Evolutionary conservation across 2,329 filamentous ascomycete species (phyloP), one percentile per base, ranked within the genome.

Genomic region (Leptographium flavum): DNA sequence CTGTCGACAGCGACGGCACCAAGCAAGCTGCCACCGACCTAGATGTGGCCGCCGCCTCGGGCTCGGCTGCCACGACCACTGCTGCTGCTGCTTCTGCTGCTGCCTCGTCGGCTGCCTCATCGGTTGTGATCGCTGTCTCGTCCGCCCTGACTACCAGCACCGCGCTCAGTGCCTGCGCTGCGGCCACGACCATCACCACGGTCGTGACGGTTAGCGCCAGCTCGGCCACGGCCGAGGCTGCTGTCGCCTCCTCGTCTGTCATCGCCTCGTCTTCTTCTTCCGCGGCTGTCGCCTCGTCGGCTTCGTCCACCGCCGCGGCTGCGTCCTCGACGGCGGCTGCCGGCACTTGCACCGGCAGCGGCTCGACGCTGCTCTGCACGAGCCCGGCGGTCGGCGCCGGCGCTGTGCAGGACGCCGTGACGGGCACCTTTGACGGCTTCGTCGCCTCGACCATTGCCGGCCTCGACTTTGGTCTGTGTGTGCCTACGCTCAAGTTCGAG

Each of bases 401-500:
- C 25, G 54, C 51, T 5, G 49, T 48, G 5, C 46, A 45, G 8
- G 47, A 50, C 43, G 42, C 46, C 6, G 49, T 49, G 10, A 51
- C 47, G 4, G 49, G 50, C 35, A 51, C 39, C 27, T 52, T 52
- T 43, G 43, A 41, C 21, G 48, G 50, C 19, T 51, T 50, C 27
- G 52, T 53, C 22, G 42, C 41, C 28, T 52, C 50, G 38, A 45
- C 47, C 6, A 46, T 48, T 15, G 5, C 42, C 7, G 42, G 42
- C 21, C 50, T 68, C 19, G 69, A 75, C 63, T 74, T 76, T 52
- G 72, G 72, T 45, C 58, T 59, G 31, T 76, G 71, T 60, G 63
- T 64, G 32, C 73, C 73, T 3, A 74, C 70, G n/a, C 72, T 75
- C 53, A 71, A 77, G 57, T 76, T 74, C 58, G 66, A 73, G 50